Conservation (phyloP, 2,329 filamentous ascomycete species). For the Colletotrichum orbiculare region DNA sequence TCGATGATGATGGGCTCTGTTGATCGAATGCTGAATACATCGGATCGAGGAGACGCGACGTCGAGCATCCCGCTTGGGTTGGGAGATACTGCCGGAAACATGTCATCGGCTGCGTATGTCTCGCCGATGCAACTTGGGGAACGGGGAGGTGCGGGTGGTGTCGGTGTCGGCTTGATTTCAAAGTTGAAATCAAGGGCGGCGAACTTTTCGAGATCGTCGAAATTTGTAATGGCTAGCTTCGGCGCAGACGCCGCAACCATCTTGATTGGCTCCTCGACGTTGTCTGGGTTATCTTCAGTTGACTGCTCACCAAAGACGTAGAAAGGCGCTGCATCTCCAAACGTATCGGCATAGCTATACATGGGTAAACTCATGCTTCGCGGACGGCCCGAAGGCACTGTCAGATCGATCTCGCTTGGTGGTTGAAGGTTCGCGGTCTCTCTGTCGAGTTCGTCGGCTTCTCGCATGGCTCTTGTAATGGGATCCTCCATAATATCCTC, state of each 20-base stretch:
- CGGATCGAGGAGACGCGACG: slow-evolving; percentile 46
- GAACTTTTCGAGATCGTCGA: slow-evolving; percentile 81
- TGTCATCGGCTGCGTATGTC: slow-evolving; percentile 40
- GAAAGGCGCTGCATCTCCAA: slow-evolving; percentile 58
- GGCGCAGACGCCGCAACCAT: slow-evolving; percentile 34
- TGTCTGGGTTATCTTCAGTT: background rate
- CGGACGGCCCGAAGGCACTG: slow-evolving; percentile 47
- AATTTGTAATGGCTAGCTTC: slow-evolving; percentile 45
- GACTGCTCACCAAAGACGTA: slow-evolving; percentile 57
- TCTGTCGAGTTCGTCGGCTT: slow-evolving; percentile 67
- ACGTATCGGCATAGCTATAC: slow-evolving; percentile 56
- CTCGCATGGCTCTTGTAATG: slow-evolving; percentile 66
- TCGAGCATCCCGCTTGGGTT: slow-evolving; percentile 37
- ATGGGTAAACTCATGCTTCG: slow-evolving; percentile 63
- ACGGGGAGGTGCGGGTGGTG: slow-evolving; percentile 33
- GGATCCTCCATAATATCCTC: slow-evolving; percentile 54
- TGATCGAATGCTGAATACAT: slow-evolving; percentile 47
- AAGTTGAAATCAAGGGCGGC: slow-evolving; percentile 75
- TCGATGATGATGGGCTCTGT: slow-evolving; percentile 52
- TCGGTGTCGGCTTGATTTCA: slow-evolving; percentile 40
- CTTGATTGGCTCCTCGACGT: background rate
- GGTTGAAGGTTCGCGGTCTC: slow-evolving; percentile 66
- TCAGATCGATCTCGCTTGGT: slow-evolving; percentile 60
- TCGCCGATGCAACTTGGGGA: slow-evolving; percentile 51
- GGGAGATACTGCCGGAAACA: slow-evolving; percentile 31